Conservation (phyloP, 208 protist species). For the Leishmania major region DNA sequence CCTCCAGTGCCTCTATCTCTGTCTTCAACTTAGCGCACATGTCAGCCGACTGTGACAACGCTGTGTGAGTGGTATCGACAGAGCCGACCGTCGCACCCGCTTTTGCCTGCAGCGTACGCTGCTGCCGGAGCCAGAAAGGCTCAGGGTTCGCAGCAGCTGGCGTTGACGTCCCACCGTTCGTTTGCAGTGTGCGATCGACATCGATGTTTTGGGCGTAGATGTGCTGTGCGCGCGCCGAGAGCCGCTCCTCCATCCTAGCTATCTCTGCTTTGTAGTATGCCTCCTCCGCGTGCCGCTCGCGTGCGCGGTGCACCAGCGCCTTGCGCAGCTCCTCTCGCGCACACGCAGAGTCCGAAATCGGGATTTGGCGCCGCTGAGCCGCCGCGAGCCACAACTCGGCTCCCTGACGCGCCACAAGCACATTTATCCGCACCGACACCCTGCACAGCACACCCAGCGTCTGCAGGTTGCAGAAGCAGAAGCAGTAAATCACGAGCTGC, state of each 20-base stretch:
- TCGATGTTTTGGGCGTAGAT: conserved; percentile 43
- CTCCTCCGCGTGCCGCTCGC: conserved; percentile 31
- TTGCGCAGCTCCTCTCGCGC: conserved; percentile 21
- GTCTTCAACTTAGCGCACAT: conserved; percentile 19
- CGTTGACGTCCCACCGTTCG: conserved; percentile 11
- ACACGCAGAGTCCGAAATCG: background rate
- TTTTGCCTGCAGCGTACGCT: background rate
- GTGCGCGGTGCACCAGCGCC: conserved; percentile 11
- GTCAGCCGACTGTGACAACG: background rate
- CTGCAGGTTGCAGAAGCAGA: conserved; percentile 30
- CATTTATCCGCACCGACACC: conserved; percentile 32
- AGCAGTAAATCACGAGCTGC: conserved; percentile 28
- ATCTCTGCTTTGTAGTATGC: conserved; percentile 33
- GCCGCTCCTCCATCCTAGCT: conserved; percentile 32
- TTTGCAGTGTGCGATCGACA: conserved; percentile 33
- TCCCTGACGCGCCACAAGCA: conserved; percentile 28
- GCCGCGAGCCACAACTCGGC: conserved; percentile 23
- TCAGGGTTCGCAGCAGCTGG: background rate
- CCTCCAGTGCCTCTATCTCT: conserved; percentile 29
- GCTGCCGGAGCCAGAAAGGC: conserved; percentile 23
- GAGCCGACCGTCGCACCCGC: background rate
- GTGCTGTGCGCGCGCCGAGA: conserved; percentile 34
- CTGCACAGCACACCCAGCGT: conserved; percentile 28
- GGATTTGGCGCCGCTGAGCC: conserved; percentile 21
- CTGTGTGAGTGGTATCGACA: background rate